Evolutionary conservation across 2,329 filamentous ascomycete genomes (phyloP), one percentile per base, ranked within the genome.

Genomic region (Sclerotinia spermophila): DNA sequence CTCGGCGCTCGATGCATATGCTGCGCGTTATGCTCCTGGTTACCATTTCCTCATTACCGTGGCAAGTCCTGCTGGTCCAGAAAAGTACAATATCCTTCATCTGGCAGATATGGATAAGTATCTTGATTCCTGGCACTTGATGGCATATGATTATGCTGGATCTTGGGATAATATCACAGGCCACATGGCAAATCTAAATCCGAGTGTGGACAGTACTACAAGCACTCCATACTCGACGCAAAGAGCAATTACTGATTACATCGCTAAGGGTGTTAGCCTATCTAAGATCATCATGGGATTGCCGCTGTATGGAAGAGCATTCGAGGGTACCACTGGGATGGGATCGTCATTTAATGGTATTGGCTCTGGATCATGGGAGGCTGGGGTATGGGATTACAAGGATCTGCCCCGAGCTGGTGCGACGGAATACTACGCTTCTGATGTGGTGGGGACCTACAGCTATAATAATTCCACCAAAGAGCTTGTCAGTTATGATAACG

Each of bases 321-420:
- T 95, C 77, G 81, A 84, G 62, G 80, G 83, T 48, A 91, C 93
- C 0, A 80, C 82, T n/a, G 92, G 92, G 0, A 85, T 90, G 1
- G 93, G 92, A 13, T 80, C 85, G 72, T 71, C 85, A 0, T 96
- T 84, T 81, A 84, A 77, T 4, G 91, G 91, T 27, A 81, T 90
- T 33, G 92, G 92, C 2, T 78, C 81, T 21, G 92, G 92, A 0
- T 89, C 84, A 68, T 95, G 89, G 88, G 92, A 96, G 80, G 82
- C 84, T 27, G 91, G 91, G 0, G 83, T 93, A 3, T 95, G 90
- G 87, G 92, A 96, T 79, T 96, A 92, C 84, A 96, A 94, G 82
- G 90, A 81, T 0, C 84, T 96, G 2, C 93, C 92, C 0, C 84
- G 84, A 40, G 77, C 85, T 0, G 89, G 88, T 1, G 87, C 89